Percentiles rank a stretch among this genome's conserved stretches.
phyloP scores from a whole-genome alignment of 1,284 basidiomycete species.

The Malassezia restricta region DNA sequence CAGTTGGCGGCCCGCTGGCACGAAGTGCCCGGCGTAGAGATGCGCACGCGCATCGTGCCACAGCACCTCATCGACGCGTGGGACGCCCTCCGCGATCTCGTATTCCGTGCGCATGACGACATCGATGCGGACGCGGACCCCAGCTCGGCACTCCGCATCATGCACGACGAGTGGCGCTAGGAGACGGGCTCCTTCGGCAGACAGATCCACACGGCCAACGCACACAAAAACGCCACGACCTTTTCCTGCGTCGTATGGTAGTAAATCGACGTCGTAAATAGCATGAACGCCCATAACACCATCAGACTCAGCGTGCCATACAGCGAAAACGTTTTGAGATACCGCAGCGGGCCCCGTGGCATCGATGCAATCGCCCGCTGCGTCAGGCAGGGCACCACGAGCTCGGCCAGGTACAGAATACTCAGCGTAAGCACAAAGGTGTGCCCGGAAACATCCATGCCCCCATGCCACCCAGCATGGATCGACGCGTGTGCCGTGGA shows the following conservation, averaged over 20 bases:
- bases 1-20: not conserved
- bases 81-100: constrained; percentile 35
- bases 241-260: constrained; percentile 85
- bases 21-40: not conserved
- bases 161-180: constrained; percentile 6
- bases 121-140: constrained; percentile 5
- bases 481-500: constrained; percentile 42
- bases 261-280: constrained; percentile 70
- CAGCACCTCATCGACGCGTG: constrained; percentile 25
- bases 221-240: constrained; percentile 57
- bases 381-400: constrained; percentile 52
- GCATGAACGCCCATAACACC: constrained; percentile 61
- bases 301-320: constrained; percentile 51
- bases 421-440: constrained; percentile 78
- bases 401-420: constrained; percentile 66
- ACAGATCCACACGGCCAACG: constrained; percentile 24
- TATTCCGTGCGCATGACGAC: constrained; percentile 18
- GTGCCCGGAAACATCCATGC: constrained; percentile 89
- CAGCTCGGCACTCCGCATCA: not conserved
- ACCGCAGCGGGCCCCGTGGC: constrained; percentile 13
- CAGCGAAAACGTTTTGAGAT: constrained; percentile 15
- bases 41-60: not conserved
- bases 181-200: constrained; percentile 22
- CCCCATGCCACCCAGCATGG: constrained; percentile 52
- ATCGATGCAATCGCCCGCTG: constrained; percentile 17